Evolutionary conservation across 2,329 filamentous ascomycete genomes (phyloP).

Genomic region (Phialophora tarda): DNA sequence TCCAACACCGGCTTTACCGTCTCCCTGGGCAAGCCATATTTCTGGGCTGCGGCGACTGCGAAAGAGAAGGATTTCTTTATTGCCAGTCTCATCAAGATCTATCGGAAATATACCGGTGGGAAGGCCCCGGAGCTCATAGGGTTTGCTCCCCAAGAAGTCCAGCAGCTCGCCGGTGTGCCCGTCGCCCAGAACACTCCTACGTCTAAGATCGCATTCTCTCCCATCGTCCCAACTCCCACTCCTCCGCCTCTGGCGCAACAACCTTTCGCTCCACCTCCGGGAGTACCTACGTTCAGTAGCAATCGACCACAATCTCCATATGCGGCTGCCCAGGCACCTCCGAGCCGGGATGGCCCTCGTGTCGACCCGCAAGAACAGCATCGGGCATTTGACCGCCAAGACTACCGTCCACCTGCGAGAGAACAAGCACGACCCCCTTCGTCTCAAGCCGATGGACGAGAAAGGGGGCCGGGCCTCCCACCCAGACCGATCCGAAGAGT

Average conservation of each 20-base stretch:
- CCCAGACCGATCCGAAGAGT: constrained; percentile 20
- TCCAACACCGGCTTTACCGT: constrained; percentile 84
- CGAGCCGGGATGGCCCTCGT: constrained; percentile 27
- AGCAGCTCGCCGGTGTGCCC: constrained; percentile 69
- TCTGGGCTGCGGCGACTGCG: constrained; percentile 89
- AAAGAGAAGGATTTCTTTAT: constrained; percentile 99
- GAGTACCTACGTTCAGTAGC: constrained; percentile 2
- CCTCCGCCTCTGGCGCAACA: constrained; percentile 28
- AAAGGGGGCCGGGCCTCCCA: constrained; percentile 14
- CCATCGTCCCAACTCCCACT: constrained; percentile 37
- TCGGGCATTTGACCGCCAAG: constrained; percentile 23
- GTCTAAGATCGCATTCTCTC: constrained; percentile 38
- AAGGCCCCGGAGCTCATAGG: constrained; percentile 77
- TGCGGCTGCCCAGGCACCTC: constrained; percentile 23
- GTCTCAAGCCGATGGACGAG: constrained; percentile 26
- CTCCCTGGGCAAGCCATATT: constrained; percentile 91
- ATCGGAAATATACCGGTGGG: constrained; percentile 91
- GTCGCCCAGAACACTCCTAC: constrained; percentile 31
- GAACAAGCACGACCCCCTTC: constrained; percentile 27
- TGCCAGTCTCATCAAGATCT: constrained; percentile 93
- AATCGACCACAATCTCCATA: constrained; percentile 36
- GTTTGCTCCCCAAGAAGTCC: constrained; percentile 79
- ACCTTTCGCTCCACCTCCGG: not conserved
- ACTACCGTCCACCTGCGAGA: constrained; percentile 25
- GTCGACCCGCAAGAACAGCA: constrained; percentile 27